Percentiles rank a stretch among this genome's conserved stretches.
phyloP scores from a whole-genome alignment of 2,329 filamentous ascomycete genomes.

The Fusarium piperis region DNA sequence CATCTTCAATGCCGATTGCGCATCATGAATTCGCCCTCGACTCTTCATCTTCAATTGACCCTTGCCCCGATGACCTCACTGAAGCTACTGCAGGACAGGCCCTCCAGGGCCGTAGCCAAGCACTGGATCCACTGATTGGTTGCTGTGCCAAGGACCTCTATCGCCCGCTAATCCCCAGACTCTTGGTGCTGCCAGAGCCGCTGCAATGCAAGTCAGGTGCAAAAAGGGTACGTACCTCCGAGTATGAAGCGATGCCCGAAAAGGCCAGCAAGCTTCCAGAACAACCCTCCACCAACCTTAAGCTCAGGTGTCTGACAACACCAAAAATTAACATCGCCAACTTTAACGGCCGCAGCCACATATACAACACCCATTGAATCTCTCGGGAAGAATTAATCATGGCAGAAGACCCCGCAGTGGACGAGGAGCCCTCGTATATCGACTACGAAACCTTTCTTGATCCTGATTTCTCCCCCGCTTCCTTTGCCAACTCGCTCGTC shows the following conservation, averaged over 20 bases:
- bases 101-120: background rate
- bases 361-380: background rate
- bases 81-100: background rate
- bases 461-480: constrained; percentile 80
- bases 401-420: constrained; percentile 20
- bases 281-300: constrained; percentile 17
- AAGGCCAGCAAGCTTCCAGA: constrained; percentile 44
- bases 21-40: background rate
- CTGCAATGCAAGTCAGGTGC: constrained; percentile 10
- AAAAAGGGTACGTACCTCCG: constrained; percentile 33
- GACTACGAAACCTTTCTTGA: constrained; percentile 93
- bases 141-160: constrained; percentile 12
- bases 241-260: constrained; percentile 36
- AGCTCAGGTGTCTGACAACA: constrained; percentile 8
- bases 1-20: background rate
- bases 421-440: constrained; percentile 82
- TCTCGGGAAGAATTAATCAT: background rate
- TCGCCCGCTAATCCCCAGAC: constrained; percentile 20
- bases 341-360: constrained; percentile 5
- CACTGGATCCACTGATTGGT: constrained; percentile 21
- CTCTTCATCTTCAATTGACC: background rate
- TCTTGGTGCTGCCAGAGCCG: background rate
- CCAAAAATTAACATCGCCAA: constrained; percentile 7
- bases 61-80: constrained; percentile 40
- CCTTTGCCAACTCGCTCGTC: constrained; percentile 90